Percentiles rank a stretch among this genome's conserved stretches.
phyloP scores from a whole-genome alignment of 1,139 yeast genomes.

The Pichia sorboxylosa region DNA sequence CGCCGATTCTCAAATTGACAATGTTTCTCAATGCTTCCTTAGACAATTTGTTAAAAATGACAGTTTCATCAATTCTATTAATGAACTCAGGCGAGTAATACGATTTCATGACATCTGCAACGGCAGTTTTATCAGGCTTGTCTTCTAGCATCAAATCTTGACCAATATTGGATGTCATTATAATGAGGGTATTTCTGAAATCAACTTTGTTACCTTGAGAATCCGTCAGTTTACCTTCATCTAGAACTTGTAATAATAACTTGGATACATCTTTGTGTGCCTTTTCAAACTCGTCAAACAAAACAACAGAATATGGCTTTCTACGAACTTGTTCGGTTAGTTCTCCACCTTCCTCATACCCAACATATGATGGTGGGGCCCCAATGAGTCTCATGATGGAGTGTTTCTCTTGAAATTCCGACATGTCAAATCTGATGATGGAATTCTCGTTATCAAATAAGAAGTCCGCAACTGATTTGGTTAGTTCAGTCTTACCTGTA shows the following conservation, averaged over 20 bases:
- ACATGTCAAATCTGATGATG: slow-evolving; percentile 89
- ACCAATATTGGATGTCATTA: slow-evolving; percentile 96
- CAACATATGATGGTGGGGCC: slow-evolving; percentile 96
- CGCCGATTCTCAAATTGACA: slow-evolving; percentile 71
- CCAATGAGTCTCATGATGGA: slow-evolving; percentile 84
- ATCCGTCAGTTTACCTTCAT: slow-evolving; percentile 90
- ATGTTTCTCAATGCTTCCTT: slow-evolving; percentile 61
- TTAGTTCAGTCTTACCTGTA: slow-evolving; percentile 92
- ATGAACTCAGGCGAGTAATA: slow-evolving; percentile 89
- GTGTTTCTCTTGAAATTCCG: slow-evolving; percentile 93
- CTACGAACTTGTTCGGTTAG: slow-evolving; percentile 91
- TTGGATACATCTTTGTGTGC: slow-evolving; percentile 93
- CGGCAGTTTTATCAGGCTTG: slow-evolving; percentile 41
- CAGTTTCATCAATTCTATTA: slow-evolving; percentile 82
- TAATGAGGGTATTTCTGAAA: slow-evolving; percentile 86
- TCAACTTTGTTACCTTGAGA: slow-evolving; percentile 91
- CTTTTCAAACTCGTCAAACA: slow-evolving; percentile 93
- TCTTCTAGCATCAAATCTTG: slow-evolving; percentile 76
- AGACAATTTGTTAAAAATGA: slow-evolving; percentile 82
- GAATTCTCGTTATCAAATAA: slow-evolving; percentile 79
- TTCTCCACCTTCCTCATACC: slow-evolving; percentile 93
- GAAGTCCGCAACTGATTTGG: slow-evolving; percentile 85
- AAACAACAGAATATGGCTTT: slow-evolving; percentile 83
- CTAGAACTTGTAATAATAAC: slow-evolving; percentile 78
- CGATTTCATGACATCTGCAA: slow-evolving; percentile 54